These are phyloP conservation scores for Penicillium sumatraense DNA, from an alignment of 2,329 filamentous ascomycete species.

Conservation along the genomic window DNA sequence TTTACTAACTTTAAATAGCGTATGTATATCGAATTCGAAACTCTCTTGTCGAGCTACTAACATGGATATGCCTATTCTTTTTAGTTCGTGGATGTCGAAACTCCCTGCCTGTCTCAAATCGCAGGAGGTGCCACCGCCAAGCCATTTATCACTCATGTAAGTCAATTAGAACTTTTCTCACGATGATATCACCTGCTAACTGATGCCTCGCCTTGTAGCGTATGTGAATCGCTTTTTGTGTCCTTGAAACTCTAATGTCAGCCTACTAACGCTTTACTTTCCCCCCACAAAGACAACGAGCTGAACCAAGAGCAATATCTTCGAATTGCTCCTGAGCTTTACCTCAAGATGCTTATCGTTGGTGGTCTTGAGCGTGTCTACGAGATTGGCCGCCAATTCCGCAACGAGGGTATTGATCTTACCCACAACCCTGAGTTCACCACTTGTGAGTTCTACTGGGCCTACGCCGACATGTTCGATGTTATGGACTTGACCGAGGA, in stretches of 20 bases:
- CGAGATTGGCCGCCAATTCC: conserved; percentile 93
- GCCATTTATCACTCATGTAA: conserved; percentile 81
- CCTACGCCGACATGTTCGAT: conserved; percentile 89
- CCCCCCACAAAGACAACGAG: conserved; percentile 72
- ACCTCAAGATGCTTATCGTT: conserved; percentile 94
- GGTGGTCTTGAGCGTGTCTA: conserved; percentile 94
- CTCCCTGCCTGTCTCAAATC: conserved; percentile 95
- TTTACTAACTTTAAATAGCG: too few species aligned
- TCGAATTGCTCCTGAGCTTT: conserved; percentile 92
- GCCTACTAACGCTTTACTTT: background rate
- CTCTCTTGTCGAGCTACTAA: background rate
- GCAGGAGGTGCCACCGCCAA: conserved; percentile 94
- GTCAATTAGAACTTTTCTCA: background rate
- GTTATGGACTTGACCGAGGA: conserved; percentile 91
- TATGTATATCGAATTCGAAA: background rate
- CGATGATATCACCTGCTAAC: background rate
- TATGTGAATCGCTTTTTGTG: background rate
- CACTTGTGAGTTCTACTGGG: conserved; percentile 95
- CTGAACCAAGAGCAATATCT: conserved; percentile 93
- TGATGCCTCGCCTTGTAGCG: background rate
- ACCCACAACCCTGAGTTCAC: conserved; percentile 99
- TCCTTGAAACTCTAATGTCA: background rate
- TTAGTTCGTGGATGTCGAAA: conserved; percentile 87
- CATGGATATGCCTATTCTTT: background rate
- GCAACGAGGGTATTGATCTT: conserved; percentile 88